Evolutionary conservation across 129 eudicot genomes (phyloP).

Genomic region (Flaveria trinervia): DNA sequence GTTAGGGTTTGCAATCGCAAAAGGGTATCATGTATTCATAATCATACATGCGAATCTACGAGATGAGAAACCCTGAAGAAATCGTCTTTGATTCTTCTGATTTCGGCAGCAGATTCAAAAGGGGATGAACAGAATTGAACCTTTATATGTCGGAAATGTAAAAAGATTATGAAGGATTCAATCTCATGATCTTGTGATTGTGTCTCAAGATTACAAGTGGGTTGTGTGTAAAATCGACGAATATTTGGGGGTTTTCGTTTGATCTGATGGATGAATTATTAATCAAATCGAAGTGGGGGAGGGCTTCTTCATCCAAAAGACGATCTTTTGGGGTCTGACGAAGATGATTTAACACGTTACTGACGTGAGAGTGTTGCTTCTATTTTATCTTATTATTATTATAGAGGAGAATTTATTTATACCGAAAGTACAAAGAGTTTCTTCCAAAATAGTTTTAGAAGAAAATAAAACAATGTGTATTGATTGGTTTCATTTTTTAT

Average conservation of each 20-base stretch:
- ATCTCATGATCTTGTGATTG: conserved; percentile 18
- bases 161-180: conserved; percentile 17
- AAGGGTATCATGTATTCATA: neutral
- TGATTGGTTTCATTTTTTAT: no score
- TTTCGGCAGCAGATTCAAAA: conserved; percentile 26
- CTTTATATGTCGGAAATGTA: conserved; percentile 11
- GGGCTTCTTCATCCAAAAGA: conserved; percentile 18
- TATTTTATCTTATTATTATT: neutral
- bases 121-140: conserved; percentile 20
- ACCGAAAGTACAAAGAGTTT: neutral
- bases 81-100: conserved; percentile 1
- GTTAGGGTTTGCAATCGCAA: conserved; percentile 17
- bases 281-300: conserved; percentile 22
- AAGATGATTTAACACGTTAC: conserved; percentile 20
- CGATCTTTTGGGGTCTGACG: conserved; percentile 33
- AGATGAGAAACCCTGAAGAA: conserved; percentile 25
- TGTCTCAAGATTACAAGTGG: conserved; percentile 14
- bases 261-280: conserved; percentile 28
- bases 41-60: conserved; percentile 29
- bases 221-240: neutral
- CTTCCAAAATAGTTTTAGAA: neutral
- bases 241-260: conserved; percentile 29
- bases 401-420: neutral
- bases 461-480: no score
- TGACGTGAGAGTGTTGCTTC: neutral